phyloP scores from a whole-genome alignment of 2,329 filamentous ascomycete genomes.

The Exserohilum turcica region DNA sequence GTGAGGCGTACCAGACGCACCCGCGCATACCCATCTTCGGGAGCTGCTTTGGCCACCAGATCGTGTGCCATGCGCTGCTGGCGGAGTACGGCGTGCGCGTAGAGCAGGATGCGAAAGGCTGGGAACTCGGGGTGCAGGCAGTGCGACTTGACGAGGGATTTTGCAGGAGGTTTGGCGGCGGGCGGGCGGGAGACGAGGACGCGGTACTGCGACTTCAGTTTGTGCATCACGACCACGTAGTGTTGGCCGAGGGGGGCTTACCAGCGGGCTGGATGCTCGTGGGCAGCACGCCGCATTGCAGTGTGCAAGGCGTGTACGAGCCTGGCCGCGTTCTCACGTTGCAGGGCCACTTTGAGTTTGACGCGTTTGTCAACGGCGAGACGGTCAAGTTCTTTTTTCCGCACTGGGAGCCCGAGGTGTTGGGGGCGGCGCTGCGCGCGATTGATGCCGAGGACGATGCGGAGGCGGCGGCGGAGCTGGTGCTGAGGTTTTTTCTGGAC shows the following conservation, averaged over 20 bases:
- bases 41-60: constrained; percentile 53
- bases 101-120: constrained; percentile 34
- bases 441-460: constrained; percentile 39
- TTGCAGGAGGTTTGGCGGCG: constrained; percentile 17
- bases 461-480: constrained; percentile 34
- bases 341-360: constrained; percentile 54
- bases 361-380: constrained; percentile 49
- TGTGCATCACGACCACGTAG: constrained; percentile 46
- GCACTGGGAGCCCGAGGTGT: constrained; percentile 26
- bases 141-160: constrained; percentile 27
- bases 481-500: constrained; percentile 44
- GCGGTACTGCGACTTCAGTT: constrained; percentile 44
- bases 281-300: constrained; percentile 36
- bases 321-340: constrained; percentile 49
- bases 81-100: constrained; percentile 32
- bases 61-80: constrained; percentile 49
- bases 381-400: constrained; percentile 46
- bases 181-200: not conserved
- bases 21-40: constrained; percentile 49
- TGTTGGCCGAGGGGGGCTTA: constrained; percentile 27
- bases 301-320: constrained; percentile 50
- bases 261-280: constrained; percentile 28
- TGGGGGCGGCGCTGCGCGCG: constrained; percentile 25
- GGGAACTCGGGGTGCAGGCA: constrained; percentile 34
- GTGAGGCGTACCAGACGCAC: constrained; percentile 37